Percentiles rank a stretch among this genome's conserved stretches.
phyloP scores from a whole-genome alignment of 805 yeast genomes.

The Starmerella powellii region DNA sequence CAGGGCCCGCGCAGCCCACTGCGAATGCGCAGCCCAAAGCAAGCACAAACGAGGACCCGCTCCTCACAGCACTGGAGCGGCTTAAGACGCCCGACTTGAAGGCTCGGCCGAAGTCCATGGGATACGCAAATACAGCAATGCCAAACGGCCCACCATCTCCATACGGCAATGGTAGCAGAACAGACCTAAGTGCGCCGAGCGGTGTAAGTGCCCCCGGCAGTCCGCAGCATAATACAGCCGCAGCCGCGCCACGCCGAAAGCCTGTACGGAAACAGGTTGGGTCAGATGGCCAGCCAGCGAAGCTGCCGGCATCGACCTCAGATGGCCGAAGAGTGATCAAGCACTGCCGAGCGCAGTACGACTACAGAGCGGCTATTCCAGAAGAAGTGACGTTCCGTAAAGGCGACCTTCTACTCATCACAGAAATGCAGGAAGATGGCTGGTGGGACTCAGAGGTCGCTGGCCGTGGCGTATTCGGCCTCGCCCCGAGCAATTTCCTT shows the following conservation, averaged over 20 bases:
- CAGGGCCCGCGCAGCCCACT: too few relatives aligned
- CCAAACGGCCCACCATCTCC: slow-evolving; percentile 4
- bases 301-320: slow-evolving; percentile 37
- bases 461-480: slow-evolving; percentile 34
- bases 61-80: slow-evolving; percentile 43
- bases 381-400: slow-evolving; percentile 50
- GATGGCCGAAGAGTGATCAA: slow-evolving; percentile 45
- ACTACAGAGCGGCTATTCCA: slow-evolving; percentile 47
- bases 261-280: slow-evolving; percentile 14
- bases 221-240: not conserved
- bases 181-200: not conserved
- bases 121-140: not conserved
- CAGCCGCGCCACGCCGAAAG: not conserved
- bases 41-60: slow-evolving; percentile 39
- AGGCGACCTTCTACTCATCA: slow-evolving; percentile 42
- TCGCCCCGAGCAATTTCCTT: slow-evolving; percentile 52
- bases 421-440: slow-evolving; percentile 53
- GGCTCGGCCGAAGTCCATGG: slow-evolving; percentile 7
- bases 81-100: slow-evolving; percentile 27
- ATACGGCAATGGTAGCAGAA: slow-evolving; percentile 11
- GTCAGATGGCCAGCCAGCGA: slow-evolving; percentile 3
- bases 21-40: too few relatives aligned
- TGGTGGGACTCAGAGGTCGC: slow-evolving; percentile 64
- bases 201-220: not conserved
- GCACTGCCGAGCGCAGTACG: slow-evolving; percentile 45